Conservation (phyloP, 768 basidiomycete species). For the Auriscalpium orientale region DNA sequence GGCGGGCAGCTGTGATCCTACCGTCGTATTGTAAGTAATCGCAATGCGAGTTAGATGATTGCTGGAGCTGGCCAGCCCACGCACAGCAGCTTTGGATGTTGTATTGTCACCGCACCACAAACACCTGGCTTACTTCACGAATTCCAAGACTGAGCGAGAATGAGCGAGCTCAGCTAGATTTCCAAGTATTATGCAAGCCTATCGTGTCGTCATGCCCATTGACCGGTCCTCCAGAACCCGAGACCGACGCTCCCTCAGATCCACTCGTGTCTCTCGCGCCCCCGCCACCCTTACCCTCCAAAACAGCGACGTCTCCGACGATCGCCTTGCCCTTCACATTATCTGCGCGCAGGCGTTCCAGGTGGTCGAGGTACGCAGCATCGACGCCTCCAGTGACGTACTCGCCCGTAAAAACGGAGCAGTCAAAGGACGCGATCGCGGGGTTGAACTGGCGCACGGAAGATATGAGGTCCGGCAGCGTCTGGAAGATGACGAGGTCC, state of each 20-base stretch:
- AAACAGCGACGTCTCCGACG: constrained; percentile 23
- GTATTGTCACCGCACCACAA: too few relatives aligned
- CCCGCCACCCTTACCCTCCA: constrained; percentile 30
- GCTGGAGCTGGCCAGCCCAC: too few relatives aligned
- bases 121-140: too few relatives aligned
- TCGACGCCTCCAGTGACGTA: constrained; percentile 94
- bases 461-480: constrained; percentile 75
- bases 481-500: constrained; percentile 94
- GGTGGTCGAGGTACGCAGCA: constrained; percentile 64
- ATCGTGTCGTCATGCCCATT: constrained; percentile 71
- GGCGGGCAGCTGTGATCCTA: too few relatives aligned
- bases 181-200: constrained; percentile 72
- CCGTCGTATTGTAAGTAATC: too few relatives aligned
- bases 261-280: constrained; percentile 19
- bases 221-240: constrained; percentile 33
- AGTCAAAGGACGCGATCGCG: constrained; percentile 74
- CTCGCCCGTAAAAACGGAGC: constrained; percentile 95
- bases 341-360: constrained; percentile 79
- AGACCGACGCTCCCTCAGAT: constrained; percentile 15
- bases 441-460: constrained; percentile 85
- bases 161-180: constrained; percentile 19
- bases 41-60: too few relatives aligned
- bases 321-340: constrained; percentile 55
- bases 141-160: too few relatives aligned
- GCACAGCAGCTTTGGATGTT: too few relatives aligned